phyloP scores from a whole-genome alignment of 192 early-diverging fungal genomes.

The Podila epicladia region DNA sequence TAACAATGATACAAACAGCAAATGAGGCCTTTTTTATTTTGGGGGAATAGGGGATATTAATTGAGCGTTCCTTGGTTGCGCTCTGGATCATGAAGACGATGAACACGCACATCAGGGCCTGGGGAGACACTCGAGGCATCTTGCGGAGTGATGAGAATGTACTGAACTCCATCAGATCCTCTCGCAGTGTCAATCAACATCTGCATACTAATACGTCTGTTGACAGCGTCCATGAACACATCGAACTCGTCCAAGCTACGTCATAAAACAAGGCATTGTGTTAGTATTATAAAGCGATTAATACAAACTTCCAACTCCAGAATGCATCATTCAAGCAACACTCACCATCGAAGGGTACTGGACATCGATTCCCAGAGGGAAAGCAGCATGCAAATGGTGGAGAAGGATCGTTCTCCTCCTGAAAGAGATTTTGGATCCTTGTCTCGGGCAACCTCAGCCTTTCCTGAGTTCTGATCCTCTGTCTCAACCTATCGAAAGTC shows the following conservation, averaged over 20 bases:
- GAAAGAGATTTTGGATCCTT: constrained; percentile 94
- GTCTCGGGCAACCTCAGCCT: constrained; percentile 55
- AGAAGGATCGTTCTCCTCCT: constrained; percentile 98
- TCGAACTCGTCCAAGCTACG: constrained; percentile 95
- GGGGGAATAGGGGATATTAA: background rate
- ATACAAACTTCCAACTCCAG: background rate
- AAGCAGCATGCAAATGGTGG: constrained; percentile 92
- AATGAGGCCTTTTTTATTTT: background rate
- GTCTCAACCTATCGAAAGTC: constrained; percentile 24
- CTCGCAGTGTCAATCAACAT: constrained; percentile 90
- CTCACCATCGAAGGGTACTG: constrained; percentile 86
- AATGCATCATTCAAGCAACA: background rate
- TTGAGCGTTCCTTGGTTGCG: constrained; percentile 46
- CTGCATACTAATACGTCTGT: constrained; percentile 85
- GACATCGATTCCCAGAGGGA: constrained; percentile 94
- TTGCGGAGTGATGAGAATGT: constrained; percentile 97
- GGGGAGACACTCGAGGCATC: constrained; percentile 77
- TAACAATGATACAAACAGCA: too few species aligned
- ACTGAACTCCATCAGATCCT: constrained; percentile 78
- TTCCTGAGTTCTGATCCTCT: constrained; percentile 50
- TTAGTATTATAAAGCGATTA: too few species aligned
- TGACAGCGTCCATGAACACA: constrained; percentile 99
- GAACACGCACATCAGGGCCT: constrained; percentile 66
- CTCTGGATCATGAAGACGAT: constrained; percentile 67
- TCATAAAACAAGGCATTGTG: background rate